Evolutionary conservation across 768 basidiomycete species (phyloP), one percentile per base, ranked within the genome.

Genomic region (Phanerochaete sordida): DNA sequence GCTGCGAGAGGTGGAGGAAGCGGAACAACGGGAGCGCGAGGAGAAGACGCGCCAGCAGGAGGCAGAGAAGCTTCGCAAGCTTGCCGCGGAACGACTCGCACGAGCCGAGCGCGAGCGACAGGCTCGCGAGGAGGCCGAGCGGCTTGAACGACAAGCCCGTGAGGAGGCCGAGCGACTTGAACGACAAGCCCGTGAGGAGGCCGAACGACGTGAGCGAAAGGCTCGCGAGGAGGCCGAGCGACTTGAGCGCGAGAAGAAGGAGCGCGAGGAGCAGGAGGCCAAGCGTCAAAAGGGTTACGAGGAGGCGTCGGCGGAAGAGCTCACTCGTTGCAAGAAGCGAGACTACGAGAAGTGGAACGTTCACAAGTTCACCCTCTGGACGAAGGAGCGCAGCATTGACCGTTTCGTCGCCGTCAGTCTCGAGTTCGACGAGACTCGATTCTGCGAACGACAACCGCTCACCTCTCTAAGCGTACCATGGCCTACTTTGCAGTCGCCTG

Each of bases 381-480:
- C 28, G 21, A 50, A 21, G 6, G 44, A 46, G 4, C 27, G 24
- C 13, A 16, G 35, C 6, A 26, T 39, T 30, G 57, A 47, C 23
- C 23, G 58, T 13, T 58, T 62, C 30, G 5, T 13, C 13, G n/a
- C 16, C 13, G 33, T 62, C 51, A 48, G 61, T 46, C 27, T 19
- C 1, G 76, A 78, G 30, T 93, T 93, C 67, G 89, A 92, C 69
- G 66, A 73, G 19, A 73, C 81, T 15, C 84, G 81, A 62, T 89
- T 86, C 71, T 74, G 78, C 6, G 64, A 74, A 37, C 76, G 77
- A 19, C 72, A 79, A 15, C 82, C 84, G 4, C 71, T 91, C 21
- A 72, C 78, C 2, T 84, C 85, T 59, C 82, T 85, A 47, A 80
- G 79, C 49, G 76, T 93, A 27, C 90, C 91, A 0, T 93, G 91